Conservation (phyloP, 768 basidiomycete genomes). For the Cystofilobasidium macerans region DNA sequence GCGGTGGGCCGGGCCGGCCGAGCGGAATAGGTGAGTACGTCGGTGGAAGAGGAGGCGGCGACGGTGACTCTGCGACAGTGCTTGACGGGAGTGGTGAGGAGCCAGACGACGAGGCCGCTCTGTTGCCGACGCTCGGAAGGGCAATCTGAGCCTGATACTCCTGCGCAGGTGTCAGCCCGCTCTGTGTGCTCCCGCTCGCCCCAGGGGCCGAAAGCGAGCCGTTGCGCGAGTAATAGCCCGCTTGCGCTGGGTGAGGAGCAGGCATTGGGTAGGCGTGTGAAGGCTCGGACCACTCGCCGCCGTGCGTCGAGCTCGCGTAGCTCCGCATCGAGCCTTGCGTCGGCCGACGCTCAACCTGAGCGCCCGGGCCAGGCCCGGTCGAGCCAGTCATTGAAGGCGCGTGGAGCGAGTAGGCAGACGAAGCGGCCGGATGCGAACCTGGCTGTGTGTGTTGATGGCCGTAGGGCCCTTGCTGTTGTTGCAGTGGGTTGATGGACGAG, state of each 20-base stretch:
- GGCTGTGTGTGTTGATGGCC: not conserved
- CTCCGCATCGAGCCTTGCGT: not conserved
- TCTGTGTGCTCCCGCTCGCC: not conserved
- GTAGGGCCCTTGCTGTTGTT: not conserved
- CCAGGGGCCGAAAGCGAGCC: not conserved
- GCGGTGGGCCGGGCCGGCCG: no score
- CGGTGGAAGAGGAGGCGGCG: no score
- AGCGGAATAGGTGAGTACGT: no score
- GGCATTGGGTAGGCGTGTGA: not conserved
- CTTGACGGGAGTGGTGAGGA: not conserved
- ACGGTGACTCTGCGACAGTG: no score
- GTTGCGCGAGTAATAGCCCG: not conserved
- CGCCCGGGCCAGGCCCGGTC: not conserved
- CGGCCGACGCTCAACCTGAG: not conserved
- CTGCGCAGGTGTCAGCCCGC: conserved; percentile 61
- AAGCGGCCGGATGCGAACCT: not conserved
- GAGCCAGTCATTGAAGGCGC: not conserved
- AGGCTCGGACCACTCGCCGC: not conserved
- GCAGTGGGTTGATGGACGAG: not conserved
- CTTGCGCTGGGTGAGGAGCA: not conserved
- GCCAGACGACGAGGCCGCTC: not conserved
- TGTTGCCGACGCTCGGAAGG: not conserved
- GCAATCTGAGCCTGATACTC: conserved; percentile 64
- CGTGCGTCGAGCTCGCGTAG: not conserved
- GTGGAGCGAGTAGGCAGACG: not conserved